Evolutionary conservation across 2,329 filamentous ascomycete genomes (phyloP).

Genomic region (Whalleya microplaca): DNA sequence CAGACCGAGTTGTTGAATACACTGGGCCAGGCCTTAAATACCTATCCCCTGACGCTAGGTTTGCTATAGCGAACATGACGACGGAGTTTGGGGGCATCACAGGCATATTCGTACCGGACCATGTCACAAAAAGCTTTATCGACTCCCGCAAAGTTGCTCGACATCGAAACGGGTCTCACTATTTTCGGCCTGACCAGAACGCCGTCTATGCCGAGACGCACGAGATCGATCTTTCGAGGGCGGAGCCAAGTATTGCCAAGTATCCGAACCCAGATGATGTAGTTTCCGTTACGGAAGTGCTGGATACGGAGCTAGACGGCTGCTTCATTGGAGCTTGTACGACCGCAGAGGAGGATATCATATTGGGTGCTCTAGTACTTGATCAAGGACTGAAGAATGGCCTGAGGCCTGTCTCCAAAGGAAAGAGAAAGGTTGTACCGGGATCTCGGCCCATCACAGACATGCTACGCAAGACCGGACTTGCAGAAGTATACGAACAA

Average conservation of each 20-base stretch:
- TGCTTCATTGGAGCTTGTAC: constrained; percentile 53
- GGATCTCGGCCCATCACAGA: constrained; percentile 45
- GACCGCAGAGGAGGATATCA: constrained; percentile 49
- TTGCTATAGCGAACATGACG: constrained; percentile 52
- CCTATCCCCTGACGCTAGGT: constrained; percentile 47
- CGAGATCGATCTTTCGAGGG: constrained; percentile 43
- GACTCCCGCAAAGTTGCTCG: constrained; percentile 36
- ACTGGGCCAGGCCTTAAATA: constrained; percentile 44
- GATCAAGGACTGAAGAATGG: constrained; percentile 41
- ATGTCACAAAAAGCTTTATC: constrained; percentile 41
- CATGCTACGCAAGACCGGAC: constrained; percentile 39
- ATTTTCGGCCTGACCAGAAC: constrained; percentile 44
- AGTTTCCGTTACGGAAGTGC: constrained; percentile 42
- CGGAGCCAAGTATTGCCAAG: constrained; percentile 43
- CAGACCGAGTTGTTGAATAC: constrained; percentile 50
- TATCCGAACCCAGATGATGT: constrained; percentile 50
- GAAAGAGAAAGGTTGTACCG: constrained; percentile 45
- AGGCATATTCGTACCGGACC: constrained; percentile 46
- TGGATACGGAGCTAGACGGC: constrained; percentile 42
- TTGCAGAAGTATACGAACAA: constrained; percentile 43
- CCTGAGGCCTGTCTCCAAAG: constrained; percentile 34
- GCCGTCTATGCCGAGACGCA: constrained; percentile 42
- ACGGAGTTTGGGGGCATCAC: constrained; percentile 50
- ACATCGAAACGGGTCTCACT: constrained; percentile 40
- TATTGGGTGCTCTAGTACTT: constrained; percentile 46